Percentiles rank a stretch among this genome's conserved stretches.
These are phyloP conservation scores for Dioscorea cayenensis DNA, from an alignment of 116 monocot genomes.

Conservation along the genomic window DNA sequence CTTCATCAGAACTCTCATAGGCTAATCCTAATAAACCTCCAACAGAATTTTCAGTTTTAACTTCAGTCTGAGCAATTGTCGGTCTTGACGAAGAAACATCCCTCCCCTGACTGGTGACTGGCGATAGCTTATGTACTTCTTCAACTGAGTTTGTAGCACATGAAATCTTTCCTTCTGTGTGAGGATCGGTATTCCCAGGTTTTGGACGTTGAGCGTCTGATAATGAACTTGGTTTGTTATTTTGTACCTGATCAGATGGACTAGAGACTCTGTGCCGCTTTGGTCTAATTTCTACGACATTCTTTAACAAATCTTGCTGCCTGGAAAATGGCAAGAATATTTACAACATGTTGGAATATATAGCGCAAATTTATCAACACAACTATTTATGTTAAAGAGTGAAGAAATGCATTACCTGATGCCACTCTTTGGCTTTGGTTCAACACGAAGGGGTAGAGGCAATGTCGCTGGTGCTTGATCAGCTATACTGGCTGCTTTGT, in stretches of 20 bases:
- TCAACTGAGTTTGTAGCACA: not conserved
- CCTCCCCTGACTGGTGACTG: not conserved
- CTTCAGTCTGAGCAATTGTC: not conserved
- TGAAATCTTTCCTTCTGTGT: not conserved
- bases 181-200: not conserved
- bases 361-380: not conserved
- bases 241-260: slow-evolving; percentile 19
- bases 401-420: slow-evolving; percentile 46
- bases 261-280: slow-evolving; percentile 47
- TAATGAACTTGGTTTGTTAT: not conserved
- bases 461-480: slow-evolving; percentile 70
- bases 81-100: slow-evolving; percentile 1
- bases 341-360: not conserved
- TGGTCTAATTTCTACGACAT: slow-evolving; percentile 82
- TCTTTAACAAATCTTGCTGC: slow-evolving; percentile 94
- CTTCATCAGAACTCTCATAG: slow-evolving; percentile 94
- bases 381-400: not conserved
- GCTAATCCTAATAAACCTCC: slow-evolving; percentile 69
- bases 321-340: slow-evolving; percentile 20
- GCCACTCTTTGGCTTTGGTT: slow-evolving; percentile 95
- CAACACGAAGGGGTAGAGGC: slow-evolving; percentile 81
- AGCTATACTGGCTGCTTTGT: slow-evolving; percentile 90
- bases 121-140: not conserved
- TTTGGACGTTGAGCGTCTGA: slow-evolving; percentile 3
- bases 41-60: slow-evolving; percentile 18